Percentiles rank a stretch among this genome's conserved stretches.
Evolutionary conservation across 1,284 basidiomycete species (phyloP).

Genomic region (Schizophyllum amplum): DNA sequence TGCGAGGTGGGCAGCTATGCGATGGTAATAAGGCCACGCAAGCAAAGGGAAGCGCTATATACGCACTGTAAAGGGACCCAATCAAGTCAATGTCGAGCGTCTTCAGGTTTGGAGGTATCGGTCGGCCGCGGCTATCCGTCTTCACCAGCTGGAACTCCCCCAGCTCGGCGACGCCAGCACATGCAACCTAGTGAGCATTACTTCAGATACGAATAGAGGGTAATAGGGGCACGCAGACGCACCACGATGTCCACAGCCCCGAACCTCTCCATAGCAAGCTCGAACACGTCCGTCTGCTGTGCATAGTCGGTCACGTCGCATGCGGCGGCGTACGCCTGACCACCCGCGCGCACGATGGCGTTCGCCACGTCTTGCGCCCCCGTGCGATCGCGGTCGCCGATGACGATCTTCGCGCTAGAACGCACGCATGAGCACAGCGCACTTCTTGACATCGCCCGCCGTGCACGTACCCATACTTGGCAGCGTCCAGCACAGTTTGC

Average conservation of each 20-base stretch:
- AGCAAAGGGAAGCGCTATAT: not conserved
- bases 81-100: slow-evolving; percentile 47
- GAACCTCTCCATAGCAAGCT: slow-evolving; percentile 35
- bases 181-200: not conserved
- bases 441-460: not conserved
- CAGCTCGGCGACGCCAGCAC: not conserved
- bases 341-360: slow-evolving; percentile 34
- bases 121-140: slow-evolving; percentile 26
- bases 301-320: slow-evolving; percentile 53
- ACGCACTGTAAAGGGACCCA: slow-evolving; percentile 43
- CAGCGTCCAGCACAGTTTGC: slow-evolving; percentile 37
- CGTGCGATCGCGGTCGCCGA: slow-evolving; percentile 39
- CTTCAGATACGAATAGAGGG: not conserved
- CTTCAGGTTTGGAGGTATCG: slow-evolving; percentile 32
- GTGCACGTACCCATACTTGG: slow-evolving; percentile 34
- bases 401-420: slow-evolving; percentile 45
- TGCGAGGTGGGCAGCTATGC: slow-evolving; percentile 38
- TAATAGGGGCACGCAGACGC: slow-evolving; percentile 8
- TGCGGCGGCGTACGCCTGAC: slow-evolving; percentile 32
- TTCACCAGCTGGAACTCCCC: not conserved
- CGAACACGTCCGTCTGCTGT: slow-evolving; percentile 44
- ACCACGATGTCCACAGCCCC: slow-evolving; percentile 47
- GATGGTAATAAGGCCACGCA: not conserved
- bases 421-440: not conserved
- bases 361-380: slow-evolving; percentile 32